phyloP scores from a whole-genome alignment of 2,329 filamentous ascomycete genomes.

The Sporothrix euskadiensis region DNA sequence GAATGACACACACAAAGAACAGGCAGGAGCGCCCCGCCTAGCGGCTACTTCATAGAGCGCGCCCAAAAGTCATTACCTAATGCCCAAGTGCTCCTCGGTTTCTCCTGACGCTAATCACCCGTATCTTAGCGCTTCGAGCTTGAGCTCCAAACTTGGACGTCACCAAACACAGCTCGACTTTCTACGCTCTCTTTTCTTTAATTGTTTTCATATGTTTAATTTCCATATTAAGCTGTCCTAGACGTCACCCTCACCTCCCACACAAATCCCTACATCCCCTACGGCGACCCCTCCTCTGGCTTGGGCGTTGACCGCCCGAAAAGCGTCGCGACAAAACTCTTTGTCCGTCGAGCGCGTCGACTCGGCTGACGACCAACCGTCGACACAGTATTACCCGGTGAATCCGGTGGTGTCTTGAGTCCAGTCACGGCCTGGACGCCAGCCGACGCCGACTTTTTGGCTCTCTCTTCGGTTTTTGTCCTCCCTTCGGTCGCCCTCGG shows the following conservation, averaged over 20 bases:
- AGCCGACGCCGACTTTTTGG: neutral
- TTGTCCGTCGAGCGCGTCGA: conserved; percentile 40
- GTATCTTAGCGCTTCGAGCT: neutral
- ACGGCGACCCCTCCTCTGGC: conserved; percentile 27
- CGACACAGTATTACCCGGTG: neutral
- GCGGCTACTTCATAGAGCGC: neutral
- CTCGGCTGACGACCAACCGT: conserved; percentile 6
- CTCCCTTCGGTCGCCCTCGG: neutral
- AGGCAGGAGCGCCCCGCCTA: neutral
- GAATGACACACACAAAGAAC: conserved; percentile 11
- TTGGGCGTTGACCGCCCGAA: conserved; percentile 42
- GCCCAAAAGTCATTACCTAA: conserved; percentile 13
- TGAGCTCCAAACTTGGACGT: neutral
- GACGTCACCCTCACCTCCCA: too few species aligned
- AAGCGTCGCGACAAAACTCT: conserved; percentile 50
- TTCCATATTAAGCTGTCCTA: neutral
- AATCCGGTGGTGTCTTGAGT: neutral
- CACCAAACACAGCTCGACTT: neutral
- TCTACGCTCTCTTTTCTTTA: neutral
- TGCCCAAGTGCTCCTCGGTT: neutral
- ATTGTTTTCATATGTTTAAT: neutral
- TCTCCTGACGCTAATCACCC: neutral
- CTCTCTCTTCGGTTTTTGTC: neutral
- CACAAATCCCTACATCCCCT: neutral
- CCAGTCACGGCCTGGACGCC: neutral